Evolutionary conservation across 768 basidiomycete genomes (phyloP), one percentile per base, ranked within the genome.

Genomic region (Russula sp.): DNA sequence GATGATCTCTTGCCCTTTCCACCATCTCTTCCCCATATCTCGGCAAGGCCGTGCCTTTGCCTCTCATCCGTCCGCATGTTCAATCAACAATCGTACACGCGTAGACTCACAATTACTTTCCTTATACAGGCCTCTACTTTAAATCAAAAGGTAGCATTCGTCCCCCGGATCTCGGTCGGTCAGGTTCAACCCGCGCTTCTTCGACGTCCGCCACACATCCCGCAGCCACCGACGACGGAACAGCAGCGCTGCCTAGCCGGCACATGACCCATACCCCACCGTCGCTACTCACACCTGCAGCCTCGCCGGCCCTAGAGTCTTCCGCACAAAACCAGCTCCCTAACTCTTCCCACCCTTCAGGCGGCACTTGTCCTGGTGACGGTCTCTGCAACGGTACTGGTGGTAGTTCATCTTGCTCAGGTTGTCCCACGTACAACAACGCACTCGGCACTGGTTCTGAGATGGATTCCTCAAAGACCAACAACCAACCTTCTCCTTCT

Each of bases 391-490:
- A 99, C 77, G 97, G 97, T 69, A 95, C 92, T 14, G 97, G 97
- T 71, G 97, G 97, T 59, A 87, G 93, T 68, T 85, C 85, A 64
- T 88, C 92, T 67, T 99, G 97, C 75, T 84, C 88, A 68, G 97
- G 97, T 51, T 99, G 97, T 75, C 97, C 97, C 14, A 95, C 96
- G 36, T 94, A 86, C 78, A 99, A 98, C 80, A 99, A 99, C 73
- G 83, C 82, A 58, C 78, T 85, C 64, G 63, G 75, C 78, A 59
- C 64, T 72, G 60, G 82, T 77, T 60, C 72, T 76, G 48, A 69
- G 78, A 79, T 70, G 73, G 77, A 71, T 65, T 76, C 44, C 38
- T 53, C 54, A 50, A 62, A 61, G 64, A 18, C 64, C 63, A 61
- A 58, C 59, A 64, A 67, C 52, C 51, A 73, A 50, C 65, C 66